Evolutionary conservation across 2,329 filamentous ascomycete species (phyloP).

Genomic region (Fusarium algeriense): DNA sequence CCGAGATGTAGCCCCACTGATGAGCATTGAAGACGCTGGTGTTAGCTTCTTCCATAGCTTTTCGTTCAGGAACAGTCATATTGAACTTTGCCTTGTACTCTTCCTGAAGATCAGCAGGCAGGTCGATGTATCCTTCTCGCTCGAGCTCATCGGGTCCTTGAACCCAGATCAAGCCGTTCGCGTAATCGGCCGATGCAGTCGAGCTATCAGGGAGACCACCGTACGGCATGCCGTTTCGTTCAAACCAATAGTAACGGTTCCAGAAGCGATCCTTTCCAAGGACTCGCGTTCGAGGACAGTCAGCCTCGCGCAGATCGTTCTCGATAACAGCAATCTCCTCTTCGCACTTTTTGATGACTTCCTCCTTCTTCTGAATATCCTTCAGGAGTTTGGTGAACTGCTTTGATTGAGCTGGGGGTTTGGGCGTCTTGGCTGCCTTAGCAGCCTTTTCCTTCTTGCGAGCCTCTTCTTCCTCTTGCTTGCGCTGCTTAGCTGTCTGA

Average conservation of each 20-base stretch:
- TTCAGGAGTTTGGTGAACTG: slow-evolving; percentile 89
- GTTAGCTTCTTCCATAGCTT: slow-evolving; percentile 84
- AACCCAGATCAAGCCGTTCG: slow-evolving; percentile 95
- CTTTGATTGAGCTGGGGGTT: slow-evolving; percentile 82
- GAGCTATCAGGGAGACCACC: slow-evolving; percentile 89
- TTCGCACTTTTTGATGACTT: slow-evolving; percentile 83
- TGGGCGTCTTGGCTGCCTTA: slow-evolving; percentile 71
- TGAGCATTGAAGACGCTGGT: slow-evolving; percentile 81
- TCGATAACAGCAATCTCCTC: slow-evolving; percentile 87
- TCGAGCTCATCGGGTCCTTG: slow-evolving; percentile 94
- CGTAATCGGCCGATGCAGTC: slow-evolving; percentile 87
- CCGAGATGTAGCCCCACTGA: slow-evolving; percentile 94
- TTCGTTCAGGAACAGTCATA: slow-evolving; percentile 87
- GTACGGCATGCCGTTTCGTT: slow-evolving; percentile 98
- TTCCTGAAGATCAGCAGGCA: slow-evolving; percentile 75
- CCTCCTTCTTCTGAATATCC: slow-evolving; percentile 89
- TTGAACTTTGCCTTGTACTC: slow-evolving; percentile 83
- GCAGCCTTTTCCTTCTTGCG: slow-evolving; percentile 70
- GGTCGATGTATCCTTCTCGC: slow-evolving; percentile 85
- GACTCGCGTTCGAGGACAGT: slow-evolving; percentile 89
- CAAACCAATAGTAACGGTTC: slow-evolving; percentile 99
- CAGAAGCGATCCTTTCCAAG: slow-evolving; percentile 96
- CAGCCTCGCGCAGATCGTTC: slow-evolving; percentile 91
- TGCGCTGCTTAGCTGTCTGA: slow-evolving; percentile 74
- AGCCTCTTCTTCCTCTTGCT: slow-evolving; percentile 81